Conservation (phyloP, 164 flowering plant species). For the Piper betle region DNA sequence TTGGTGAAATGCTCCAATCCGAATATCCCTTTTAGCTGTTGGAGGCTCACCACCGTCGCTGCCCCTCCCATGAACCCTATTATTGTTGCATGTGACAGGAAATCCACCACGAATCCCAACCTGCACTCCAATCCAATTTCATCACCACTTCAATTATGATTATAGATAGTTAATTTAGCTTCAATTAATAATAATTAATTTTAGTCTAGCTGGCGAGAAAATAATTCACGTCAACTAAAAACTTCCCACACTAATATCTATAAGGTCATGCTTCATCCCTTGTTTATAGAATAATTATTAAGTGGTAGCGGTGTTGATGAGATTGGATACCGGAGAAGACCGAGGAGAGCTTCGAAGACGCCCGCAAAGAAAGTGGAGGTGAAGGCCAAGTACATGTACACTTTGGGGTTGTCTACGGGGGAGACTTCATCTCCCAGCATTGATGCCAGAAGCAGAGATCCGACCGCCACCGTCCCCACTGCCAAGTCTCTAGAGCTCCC, state of each 20-base stretch:
- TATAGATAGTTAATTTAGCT: background rate
- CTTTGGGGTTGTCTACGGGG: constrained; percentile 18
- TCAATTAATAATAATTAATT: too few species aligned
- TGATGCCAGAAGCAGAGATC: constrained; percentile 44
- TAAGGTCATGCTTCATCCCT: too few species aligned
- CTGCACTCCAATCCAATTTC: constrained; percentile 22
- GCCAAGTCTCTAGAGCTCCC: constrained; percentile 76
- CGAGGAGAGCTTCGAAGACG: constrained; percentile 37
- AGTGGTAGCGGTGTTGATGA: background rate
- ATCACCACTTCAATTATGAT: too few species aligned
- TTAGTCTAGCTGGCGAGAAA: too few species aligned
- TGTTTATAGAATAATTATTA: too few species aligned
- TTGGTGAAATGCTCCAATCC: constrained; percentile 78
- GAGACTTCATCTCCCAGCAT: constrained; percentile 26
- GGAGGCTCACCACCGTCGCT: constrained; percentile 80
- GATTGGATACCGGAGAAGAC: constrained; percentile 41
- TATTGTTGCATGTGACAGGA: constrained; percentile 90
- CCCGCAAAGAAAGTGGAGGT: constrained; percentile 74
- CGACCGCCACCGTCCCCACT: constrained; percentile 70
- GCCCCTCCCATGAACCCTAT: constrained; percentile 98
- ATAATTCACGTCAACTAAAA: too few species aligned
- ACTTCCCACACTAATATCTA: too few species aligned
- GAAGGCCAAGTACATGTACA: constrained; percentile 49
- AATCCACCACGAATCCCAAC: constrained; percentile 91
- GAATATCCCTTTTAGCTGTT: constrained; percentile 81